These are phyloP conservation scores for Volvariella surrecta DNA, from an alignment of 1,284 basidiomycete genomes.

Conservation along the genomic window DNA sequence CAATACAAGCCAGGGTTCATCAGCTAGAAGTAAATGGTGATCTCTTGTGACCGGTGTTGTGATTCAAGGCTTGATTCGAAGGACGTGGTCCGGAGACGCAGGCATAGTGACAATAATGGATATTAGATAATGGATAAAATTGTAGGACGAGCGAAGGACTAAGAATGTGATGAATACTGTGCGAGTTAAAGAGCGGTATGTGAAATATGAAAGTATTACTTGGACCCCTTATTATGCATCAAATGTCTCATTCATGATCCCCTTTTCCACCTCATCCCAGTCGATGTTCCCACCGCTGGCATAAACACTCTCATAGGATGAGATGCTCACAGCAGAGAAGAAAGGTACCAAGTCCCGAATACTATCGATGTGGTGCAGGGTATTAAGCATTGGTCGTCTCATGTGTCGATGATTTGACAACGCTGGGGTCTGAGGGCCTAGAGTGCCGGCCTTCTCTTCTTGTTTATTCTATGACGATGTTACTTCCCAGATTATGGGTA, in stretches of 20 bases:
- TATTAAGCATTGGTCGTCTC: slow-evolving; percentile 66
- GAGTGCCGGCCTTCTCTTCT: too few species aligned
- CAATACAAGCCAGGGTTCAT: too few species aligned
- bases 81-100: too few species aligned
- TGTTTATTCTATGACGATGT: too few species aligned
- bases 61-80: too few species aligned
- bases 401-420: slow-evolving; percentile 33
- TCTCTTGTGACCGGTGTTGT: neutral
- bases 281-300: slow-evolving; percentile 72
- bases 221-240: slow-evolving; percentile 44
- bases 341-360: slow-evolving; percentile 79
- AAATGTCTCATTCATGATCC: slow-evolving; percentile 82
- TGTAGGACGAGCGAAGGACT: too few species aligned
- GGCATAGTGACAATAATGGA: too few species aligned
- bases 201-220: neutral
- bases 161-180: too few species aligned
- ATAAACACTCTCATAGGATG: slow-evolving; percentile 87
- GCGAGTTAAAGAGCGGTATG: too few species aligned
- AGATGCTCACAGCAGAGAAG: slow-evolving; percentile 82
- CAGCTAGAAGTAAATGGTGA: neutral
- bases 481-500: neutral
- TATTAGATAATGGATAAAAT: too few species aligned
- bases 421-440: slow-evolving; percentile 17
- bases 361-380: slow-evolving; percentile 66
- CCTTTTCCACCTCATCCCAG: slow-evolving; percentile 79